Base-by-base conservation (phyloP, 208 protist genomes). In the Leishmania guyanensis region DNA sequence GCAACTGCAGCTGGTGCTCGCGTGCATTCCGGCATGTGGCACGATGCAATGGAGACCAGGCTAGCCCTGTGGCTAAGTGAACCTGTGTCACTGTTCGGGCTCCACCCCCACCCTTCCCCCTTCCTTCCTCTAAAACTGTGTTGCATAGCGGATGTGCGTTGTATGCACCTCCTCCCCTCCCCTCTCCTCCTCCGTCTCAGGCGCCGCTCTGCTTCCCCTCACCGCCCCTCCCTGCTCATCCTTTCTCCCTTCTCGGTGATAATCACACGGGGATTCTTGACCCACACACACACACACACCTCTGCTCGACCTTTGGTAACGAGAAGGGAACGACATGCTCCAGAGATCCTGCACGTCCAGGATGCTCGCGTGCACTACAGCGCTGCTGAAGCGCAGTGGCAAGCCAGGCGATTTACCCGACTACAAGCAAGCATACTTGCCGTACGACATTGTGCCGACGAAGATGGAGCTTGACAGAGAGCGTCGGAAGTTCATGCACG, bases 381-480 rank as follows among this genome's bases (percentile, higher is more conserved):
- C 85, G 16, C 68, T 89, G 17, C 81, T 83, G 33, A 97, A 97
- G 87, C 86, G 92, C 36, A 90, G 87, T 73, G 94, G 94, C 48
- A 97, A 97, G 78, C 94, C 94, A 0, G 72, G 85, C 10, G 92
- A 96, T 29, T 75, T 92, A 0, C 93, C 91, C 1, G 92, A 90
- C 58, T 97, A 97, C 89, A 97, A 96, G 75, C 93, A 97, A 74
- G 94, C 84, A 8, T 97, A 97, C 79, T 79, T 97, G 39, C 94
- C 94, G 10, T 97, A 97, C 76, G 94, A 97, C 78, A 92, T 84
- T 8, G 83, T 88, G 0, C 94, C 94, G 17, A 95, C 94, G 29
- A 89, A 94, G 86, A 79, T 89, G 75, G 92, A 97, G 84, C 78
- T 96, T 54, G 92, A 97, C 16, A 80, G 91, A 9, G 93, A 94